Conservation (phyloP, 2,329 filamentous ascomycete genomes). For the Colletotrichum incanum region DNA sequence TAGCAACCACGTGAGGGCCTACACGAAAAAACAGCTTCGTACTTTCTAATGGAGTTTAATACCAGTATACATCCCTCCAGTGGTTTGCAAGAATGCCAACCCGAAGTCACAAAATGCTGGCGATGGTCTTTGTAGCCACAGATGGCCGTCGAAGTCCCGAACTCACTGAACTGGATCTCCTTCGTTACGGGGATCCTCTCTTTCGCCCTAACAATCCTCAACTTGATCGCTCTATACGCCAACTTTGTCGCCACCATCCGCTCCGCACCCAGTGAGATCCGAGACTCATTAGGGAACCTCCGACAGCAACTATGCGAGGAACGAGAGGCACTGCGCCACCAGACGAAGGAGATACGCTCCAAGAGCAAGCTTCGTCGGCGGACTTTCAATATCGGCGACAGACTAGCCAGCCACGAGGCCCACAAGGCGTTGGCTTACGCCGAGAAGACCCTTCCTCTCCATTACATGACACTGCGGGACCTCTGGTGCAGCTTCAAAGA, state of each 20-base stretch:
- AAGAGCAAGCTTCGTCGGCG: slow-evolving; percentile 22
- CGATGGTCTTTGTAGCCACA: not conserved
- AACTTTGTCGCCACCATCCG: slow-evolving; percentile 37
- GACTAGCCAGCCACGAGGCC: slow-evolving; percentile 20
- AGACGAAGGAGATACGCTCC: slow-evolving; percentile 33
- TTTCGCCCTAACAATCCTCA: slow-evolving; percentile 36
- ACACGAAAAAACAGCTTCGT: not conserved
- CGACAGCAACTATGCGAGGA: slow-evolving; percentile 39
- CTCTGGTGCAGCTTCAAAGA: slow-evolving; percentile 41
- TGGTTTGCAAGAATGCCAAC: not conserved
- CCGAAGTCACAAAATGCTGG: not conserved
- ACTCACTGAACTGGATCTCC: slow-evolving; percentile 39
- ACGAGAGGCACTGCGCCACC: slow-evolving; percentile 35
- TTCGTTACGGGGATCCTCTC: slow-evolving; percentile 39
- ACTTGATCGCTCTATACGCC: slow-evolving; percentile 37
- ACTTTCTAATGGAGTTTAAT: not conserved
- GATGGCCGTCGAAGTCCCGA: slow-evolving; percentile 35
- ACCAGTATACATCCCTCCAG: slow-evolving; percentile 8
- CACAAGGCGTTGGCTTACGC: slow-evolving; percentile 27
- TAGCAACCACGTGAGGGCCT: slow-evolving; percentile 21
- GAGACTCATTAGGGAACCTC: slow-evolving; percentile 37
- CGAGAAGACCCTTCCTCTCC: slow-evolving; percentile 33
- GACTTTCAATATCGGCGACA: slow-evolving; percentile 1
- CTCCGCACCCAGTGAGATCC: slow-evolving; percentile 25
- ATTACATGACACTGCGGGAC: slow-evolving; percentile 38